Evolutionary conservation across 2,329 filamentous ascomycete species (phyloP).

Genomic region (Xylaria sp.): DNA sequence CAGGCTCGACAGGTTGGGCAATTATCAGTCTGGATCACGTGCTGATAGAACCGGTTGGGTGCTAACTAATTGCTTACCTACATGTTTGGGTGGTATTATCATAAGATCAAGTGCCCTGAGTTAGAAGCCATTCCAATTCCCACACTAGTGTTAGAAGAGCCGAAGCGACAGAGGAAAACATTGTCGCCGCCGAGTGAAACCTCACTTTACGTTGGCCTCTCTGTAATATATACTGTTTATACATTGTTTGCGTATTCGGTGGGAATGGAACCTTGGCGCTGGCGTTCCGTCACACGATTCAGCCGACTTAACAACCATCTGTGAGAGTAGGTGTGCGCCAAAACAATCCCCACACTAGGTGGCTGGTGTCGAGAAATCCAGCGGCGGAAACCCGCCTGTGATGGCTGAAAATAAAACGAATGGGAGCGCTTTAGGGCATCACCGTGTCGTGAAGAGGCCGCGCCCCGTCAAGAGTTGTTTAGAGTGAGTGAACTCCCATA

Average conservation of each 20-base stretch:
- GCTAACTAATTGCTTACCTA: slow-evolving; percentile 10
- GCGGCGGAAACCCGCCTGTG: slow-evolving; percentile 1
- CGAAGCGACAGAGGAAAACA: background rate
- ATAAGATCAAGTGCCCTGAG: background rate
- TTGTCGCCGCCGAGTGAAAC: background rate
- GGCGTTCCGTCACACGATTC: slow-evolving; percentile 3
- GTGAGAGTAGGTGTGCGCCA: slow-evolving; percentile 1
- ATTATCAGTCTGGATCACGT: slow-evolving; percentile 8
- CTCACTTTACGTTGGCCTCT: background rate
- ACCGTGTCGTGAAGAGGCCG: slow-evolving; percentile 43
- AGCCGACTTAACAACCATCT: background rate
- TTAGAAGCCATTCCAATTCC: background rate
- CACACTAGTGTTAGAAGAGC: background rate
- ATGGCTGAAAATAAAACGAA: slow-evolving; percentile 32
- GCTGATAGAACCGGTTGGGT: slow-evolving; percentile 3
- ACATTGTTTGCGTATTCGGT: background rate
- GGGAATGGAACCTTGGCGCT: slow-evolving; percentile 7
- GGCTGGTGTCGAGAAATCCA: background rate
- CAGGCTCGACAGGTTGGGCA: background rate
- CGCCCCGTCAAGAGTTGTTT: slow-evolving; percentile 46
- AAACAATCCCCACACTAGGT: background rate
- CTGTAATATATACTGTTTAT: background rate
- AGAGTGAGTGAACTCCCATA: slow-evolving; percentile 35
- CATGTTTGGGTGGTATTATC: background rate
- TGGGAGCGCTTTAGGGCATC: slow-evolving; percentile 21